These are phyloP conservation scores for Lactarius sp. DNA, from an alignment of 768 basidiomycete genomes.

Conservation along the genomic window DNA sequence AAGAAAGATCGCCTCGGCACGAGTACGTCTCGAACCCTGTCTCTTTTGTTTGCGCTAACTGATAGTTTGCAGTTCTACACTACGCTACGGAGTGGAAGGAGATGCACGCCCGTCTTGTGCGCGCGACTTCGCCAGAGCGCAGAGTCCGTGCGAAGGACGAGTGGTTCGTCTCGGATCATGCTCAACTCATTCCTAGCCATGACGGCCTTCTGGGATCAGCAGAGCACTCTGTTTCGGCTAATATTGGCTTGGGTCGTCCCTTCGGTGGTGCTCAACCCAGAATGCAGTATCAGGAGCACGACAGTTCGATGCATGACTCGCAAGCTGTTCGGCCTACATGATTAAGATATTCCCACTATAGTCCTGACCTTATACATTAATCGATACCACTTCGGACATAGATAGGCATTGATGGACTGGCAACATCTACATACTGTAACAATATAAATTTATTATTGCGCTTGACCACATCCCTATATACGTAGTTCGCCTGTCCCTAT, in stretches of 20 bases:
- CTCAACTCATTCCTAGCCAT: background rate
- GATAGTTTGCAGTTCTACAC: background rate
- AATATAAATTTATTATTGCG: background rate
- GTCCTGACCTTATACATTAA: background rate
- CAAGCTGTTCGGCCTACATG: background rate
- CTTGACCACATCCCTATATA: background rate
- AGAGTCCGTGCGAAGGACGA: background rate
- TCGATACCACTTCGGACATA: background rate
- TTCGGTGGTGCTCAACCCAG: background rate
- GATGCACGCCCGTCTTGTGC: background rate
- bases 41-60: background rate
- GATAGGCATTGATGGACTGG: background rate
- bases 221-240: background rate
- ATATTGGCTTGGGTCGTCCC: background rate
- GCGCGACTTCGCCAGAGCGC: background rate
- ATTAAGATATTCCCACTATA: background rate
- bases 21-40: background rate
- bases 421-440: background rate
- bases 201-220: background rate
- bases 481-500: background rate
- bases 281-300: background rate
- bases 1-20: constrained; percentile 19
- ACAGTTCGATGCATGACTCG: background rate
- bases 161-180: background rate
- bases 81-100: constrained; percentile 2